Base-by-base conservation (phyloP, 164 flowering plant species). In the Tinospora cordifolia region DNA sequence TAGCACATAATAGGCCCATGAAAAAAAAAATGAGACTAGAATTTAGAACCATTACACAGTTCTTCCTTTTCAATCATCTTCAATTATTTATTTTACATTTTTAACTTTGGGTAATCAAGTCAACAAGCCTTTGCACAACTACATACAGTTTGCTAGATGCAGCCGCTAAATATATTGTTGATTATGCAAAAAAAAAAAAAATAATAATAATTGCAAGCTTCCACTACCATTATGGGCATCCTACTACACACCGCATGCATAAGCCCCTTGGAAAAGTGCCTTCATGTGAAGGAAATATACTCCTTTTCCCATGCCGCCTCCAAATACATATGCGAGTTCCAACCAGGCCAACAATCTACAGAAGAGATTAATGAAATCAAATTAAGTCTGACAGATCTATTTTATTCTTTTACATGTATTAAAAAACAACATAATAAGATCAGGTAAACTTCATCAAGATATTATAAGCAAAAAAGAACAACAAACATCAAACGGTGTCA, bases 331-430 rank as follows among this genome's bases (percentile, higher is more conserved):
- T 27, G 41, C 81, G 93, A 54, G 84, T 85, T 46, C 93, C 96
- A 73, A 88, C 60, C 74, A 94, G 84, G 69, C 98, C 96, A 78
- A 94, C 97, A 79, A 94, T 80, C 96, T 93, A 72, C 25, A 75
- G 15, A 62, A 38, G 62, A 74, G 39, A 30, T 58, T 19, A 19
- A 12, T 46, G 63, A 25, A 70, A 34, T 17, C 15, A 68, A 38
- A 41, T 30, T 30, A 39, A 34, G 65, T 69, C 27, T 38, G 34
- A 27, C 67, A 39, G 24, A 54, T 21, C 21, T 9, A 73, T 19
- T 14, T 10, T 15, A 30, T 24, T 70, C 3, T 30, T 14, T 11
- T 44, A 13, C 63, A 63, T 68, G 39, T n/a, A n/a, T n/a, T n/a
- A n/a, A 68, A 58, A 4, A 36, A 14, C 63, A 65, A 64, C 30